A percentile compares a stretch with the other conserved stretches of the same genome.
phyloP scores from a whole-genome alignment of 192 early-diverging fungal genomes.

The Dissophora globulifera region DNA sequence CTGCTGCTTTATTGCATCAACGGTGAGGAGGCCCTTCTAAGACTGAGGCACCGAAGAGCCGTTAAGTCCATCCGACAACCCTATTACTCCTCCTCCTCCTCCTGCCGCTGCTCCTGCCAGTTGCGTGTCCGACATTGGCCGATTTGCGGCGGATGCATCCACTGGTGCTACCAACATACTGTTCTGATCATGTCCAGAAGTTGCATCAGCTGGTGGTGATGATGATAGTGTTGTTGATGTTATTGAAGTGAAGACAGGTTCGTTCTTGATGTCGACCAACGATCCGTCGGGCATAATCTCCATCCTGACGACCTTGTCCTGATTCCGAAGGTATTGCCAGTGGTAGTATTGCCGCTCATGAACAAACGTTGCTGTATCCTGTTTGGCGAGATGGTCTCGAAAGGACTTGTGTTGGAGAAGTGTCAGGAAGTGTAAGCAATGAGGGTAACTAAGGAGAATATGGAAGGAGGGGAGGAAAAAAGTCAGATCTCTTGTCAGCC shows the following conservation, averaged over 20 bases:
- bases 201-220: neutral
- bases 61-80: neutral
- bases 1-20: neutral
- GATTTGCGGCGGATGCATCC: neutral
- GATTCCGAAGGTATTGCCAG: conserved; percentile 71
- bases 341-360: conserved; percentile 86
- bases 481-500: no score
- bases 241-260: neutral
- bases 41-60: neutral
- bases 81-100: neutral
- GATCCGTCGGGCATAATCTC: conserved; percentile 52
- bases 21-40: neutral
- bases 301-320: conserved; percentile 49
- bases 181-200: neutral
- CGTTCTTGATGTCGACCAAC: conserved; percentile 32
- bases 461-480: neutral
- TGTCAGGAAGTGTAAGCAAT: conserved; percentile 86
- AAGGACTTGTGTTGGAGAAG: conserved; percentile 86
- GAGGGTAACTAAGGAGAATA: conserved; percentile 78
- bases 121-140: neutral
- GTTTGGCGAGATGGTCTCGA: conserved; percentile 76
- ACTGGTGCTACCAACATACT: neutral
- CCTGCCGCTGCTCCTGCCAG: neutral
- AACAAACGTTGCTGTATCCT: conserved; percentile 76
- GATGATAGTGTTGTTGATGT: neutral